Conservation (phyloP, 345 rosid species). For the Carallia brachiata region DNA sequence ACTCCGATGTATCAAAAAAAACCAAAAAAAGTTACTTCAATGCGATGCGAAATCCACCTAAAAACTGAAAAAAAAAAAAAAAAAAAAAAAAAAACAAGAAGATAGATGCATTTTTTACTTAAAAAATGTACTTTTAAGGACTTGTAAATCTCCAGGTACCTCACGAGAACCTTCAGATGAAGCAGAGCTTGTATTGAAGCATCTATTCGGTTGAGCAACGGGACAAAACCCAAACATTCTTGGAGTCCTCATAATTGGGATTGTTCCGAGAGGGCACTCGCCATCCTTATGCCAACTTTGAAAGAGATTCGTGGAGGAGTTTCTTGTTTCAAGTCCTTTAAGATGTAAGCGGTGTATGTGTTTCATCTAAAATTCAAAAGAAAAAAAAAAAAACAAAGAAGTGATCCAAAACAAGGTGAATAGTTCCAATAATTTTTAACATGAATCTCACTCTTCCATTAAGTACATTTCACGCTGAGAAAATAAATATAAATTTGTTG, state of each 20-base stretch:
- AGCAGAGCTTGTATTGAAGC: background rate
- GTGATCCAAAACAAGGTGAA: too few species aligned
- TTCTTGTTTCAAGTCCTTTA: background rate
- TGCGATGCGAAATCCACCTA: too few species aligned
- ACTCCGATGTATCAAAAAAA: too few species aligned
- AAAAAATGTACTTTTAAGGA: background rate
- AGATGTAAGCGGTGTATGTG: slow-evolving; percentile 9
- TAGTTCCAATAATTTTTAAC: too few species aligned
- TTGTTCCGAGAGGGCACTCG: slow-evolving; percentile 33
- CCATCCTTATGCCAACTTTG: slow-evolving; percentile 24
- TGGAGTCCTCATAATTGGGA: slow-evolving; percentile 22
- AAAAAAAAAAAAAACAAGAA: too few species aligned
- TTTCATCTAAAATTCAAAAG: slow-evolving; percentile 6
- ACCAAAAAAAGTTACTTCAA: too few species aligned
- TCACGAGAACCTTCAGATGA: slow-evolving; percentile 1
- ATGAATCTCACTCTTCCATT: too few species aligned
- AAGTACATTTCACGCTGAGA: too few species aligned
- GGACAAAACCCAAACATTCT: too few species aligned
- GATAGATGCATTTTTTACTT: too few species aligned
- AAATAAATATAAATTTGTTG: background rate
- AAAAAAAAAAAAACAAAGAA: background rate
- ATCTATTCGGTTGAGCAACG: slow-evolving; percentile 4
- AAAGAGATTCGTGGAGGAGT: background rate
- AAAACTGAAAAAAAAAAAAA: too few species aligned
- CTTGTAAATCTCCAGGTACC: background rate